A percentile compares a stretch with the other conserved stretches of the same genome.
phyloP scores from a whole-genome alignment of 352 stramenopile genomes.

The Phytophthora rubi region DNA sequence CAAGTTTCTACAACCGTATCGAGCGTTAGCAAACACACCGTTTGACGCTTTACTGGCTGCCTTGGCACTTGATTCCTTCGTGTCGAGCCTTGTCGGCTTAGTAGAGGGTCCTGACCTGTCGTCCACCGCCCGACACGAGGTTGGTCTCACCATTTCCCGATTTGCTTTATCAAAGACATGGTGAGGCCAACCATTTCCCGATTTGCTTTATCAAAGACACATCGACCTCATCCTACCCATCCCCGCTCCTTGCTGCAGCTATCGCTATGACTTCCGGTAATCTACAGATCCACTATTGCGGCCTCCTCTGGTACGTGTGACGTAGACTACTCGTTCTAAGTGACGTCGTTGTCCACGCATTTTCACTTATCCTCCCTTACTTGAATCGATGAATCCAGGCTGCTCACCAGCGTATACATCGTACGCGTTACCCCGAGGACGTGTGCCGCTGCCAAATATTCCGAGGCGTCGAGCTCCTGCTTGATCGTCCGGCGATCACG shows the following conservation, averaged over 20 bases:
- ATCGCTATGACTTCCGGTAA: conserved; percentile 19
- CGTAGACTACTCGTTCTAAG: neutral
- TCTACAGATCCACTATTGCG: conserved; percentile 12
- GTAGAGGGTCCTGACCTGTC: neutral
- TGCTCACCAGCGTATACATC: conserved; percentile 17
- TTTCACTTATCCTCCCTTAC: neutral
- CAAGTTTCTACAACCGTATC: neutral
- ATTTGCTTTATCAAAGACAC: conserved; percentile 22
- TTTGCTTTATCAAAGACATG: conserved; percentile 19
- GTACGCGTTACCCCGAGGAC: neutral
- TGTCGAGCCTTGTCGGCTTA: neutral
- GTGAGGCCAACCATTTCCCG: conserved; percentile 22
- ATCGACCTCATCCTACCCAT: too few relatives aligned
- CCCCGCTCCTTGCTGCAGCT: neutral
- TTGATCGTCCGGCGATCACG: conserved; percentile 17
- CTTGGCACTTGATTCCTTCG: neutral
- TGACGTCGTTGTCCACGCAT: neutral
- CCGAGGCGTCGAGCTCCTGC: neutral
- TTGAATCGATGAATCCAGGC: conserved; percentile 4
- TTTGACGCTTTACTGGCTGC: neutral
- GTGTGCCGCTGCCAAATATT: neutral
- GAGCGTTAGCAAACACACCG: neutral
- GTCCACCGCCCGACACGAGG: neutral
- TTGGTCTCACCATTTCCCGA: conserved; percentile 10
- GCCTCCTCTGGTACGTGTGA: conserved; percentile 17